Evolutionary conservation across 345 rosid species (phyloP).

Genomic region (thale cress (Arabidopsis thaliana)): DNA sequence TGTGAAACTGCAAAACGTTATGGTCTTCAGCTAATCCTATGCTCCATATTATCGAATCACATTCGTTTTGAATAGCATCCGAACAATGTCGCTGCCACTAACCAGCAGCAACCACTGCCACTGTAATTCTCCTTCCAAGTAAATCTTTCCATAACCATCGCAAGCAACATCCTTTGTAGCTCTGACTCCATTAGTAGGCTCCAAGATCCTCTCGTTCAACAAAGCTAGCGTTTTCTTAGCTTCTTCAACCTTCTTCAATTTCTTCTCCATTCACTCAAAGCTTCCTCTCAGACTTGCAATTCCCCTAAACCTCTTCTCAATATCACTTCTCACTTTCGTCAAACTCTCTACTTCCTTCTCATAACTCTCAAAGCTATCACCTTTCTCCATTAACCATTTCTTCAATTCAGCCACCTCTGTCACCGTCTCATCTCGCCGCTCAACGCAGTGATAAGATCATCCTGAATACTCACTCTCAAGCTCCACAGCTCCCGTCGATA

Average conservation of each 20-base stretch:
- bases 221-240: slow-evolving; percentile 43
- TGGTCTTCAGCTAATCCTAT: neutral
- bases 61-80: slow-evolving; percentile 47
- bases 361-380: slow-evolving; percentile 37
- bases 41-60: slow-evolving; percentile 23
- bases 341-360: slow-evolving; percentile 53
- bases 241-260: slow-evolving; percentile 48
- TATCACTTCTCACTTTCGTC: slow-evolving; percentile 56
- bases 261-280: slow-evolving; percentile 42
- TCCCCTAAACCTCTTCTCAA: slow-evolving; percentile 58
- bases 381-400: slow-evolving; percentile 46
- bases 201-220: slow-evolving; percentile 48
- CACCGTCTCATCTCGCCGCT: neutral
- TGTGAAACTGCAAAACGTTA: neutral
- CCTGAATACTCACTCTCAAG: slow-evolving; percentile 54
- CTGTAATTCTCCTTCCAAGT: slow-evolving; percentile 36
- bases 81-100: slow-evolving; percentile 53
- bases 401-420: slow-evolving; percentile 42
- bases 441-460: neutral
- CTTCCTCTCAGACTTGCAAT: slow-evolving; percentile 45
- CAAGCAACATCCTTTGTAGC: slow-evolving; percentile 17
- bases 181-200: slow-evolving; percentile 40
- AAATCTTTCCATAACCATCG: neutral
- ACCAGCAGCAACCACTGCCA: slow-evolving; percentile 53
- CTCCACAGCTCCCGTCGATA: slow-evolving; percentile 53